Evolutionary conservation across 805 yeast genomes (phyloP), one percentile per base, ranked within the genome.

Genomic region (Schizosaccharomyces japonicus): DNA sequence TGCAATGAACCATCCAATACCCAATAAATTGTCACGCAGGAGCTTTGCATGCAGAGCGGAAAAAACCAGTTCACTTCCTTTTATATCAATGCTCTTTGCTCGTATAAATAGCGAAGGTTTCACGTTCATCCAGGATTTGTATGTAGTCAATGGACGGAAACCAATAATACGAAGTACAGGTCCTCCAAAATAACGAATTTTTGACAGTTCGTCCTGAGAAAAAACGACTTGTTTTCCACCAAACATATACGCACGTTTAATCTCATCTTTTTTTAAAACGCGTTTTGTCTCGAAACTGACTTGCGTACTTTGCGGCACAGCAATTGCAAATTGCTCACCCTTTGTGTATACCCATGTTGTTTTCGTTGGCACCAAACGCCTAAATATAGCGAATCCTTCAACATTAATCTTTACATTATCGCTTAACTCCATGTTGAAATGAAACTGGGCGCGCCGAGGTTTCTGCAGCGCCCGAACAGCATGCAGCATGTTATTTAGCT

Each of bases 1-100:
- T 5, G 67, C 54, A 54, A 75, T 72, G 1, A 92, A 87, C 75
- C 83, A 82, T 3, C 80, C 70, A 5, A 87, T 61, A 0, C 80
- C 90, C 54, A 70, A 74, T 54, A 71, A 70, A 1, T 66, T 56
- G 36, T 68, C 63, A 44, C 66, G 66, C 3, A 62, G 57, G 60
- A 90, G 61, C 2, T 76, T 68, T 49, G 72, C 74, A 56, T 73
- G 80, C 10, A 87, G 60, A 0, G 84, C 70, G 0, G 80, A 66
- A 55, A 84, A 71, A 0, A 87, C 77, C 28, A 72, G 63, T 25
- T 68, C 63, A 1, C 94, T 80, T 25, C 85, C 80, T 25, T 67
- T 60, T 50, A 64, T 71, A 0, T 68, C 67, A 1, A 70, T 73
- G 21, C 70, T 73, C 55, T 78, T 76, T 0, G 93, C 84, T 5